Percentiles rank a stretch among this genome's conserved stretches.
These are phyloP conservation scores for Penicillium sumatraense DNA, from an alignment of 2,329 filamentous ascomycete species.

Conservation along the genomic window DNA sequence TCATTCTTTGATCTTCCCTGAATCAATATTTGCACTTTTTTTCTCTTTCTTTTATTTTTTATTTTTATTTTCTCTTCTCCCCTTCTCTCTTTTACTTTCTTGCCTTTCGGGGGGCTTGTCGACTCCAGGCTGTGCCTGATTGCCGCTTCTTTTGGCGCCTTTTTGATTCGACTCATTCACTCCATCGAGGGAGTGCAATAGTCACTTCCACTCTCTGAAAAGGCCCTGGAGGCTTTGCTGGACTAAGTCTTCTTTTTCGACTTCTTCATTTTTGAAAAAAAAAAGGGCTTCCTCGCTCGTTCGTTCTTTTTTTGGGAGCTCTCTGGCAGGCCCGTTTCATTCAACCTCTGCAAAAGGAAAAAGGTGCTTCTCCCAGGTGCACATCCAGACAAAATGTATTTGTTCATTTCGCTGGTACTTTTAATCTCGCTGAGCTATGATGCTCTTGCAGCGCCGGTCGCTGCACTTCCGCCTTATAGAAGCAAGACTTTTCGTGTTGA, in stretches of 20 bases:
- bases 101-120: conserved; percentile 7
- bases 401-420: conserved; percentile 32
- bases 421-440: conserved; percentile 37
- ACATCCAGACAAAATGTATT: conserved; percentile 30
- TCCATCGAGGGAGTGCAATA: neutral
- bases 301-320: neutral
- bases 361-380: neutral
- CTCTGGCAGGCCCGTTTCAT: neutral
- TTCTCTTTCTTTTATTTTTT: conserved; percentile 13
- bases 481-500: conserved; percentile 64
- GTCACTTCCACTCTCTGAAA: neutral
- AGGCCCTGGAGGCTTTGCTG: conserved; percentile 5
- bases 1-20: conserved; percentile 6
- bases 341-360: neutral
- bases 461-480: conserved; percentile 21
- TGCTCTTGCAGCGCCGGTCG: conserved; percentile 40
- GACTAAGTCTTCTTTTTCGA: neutral
- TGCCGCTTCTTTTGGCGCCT: conserved; percentile 3
- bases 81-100: conserved; percentile 14
- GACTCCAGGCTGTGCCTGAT: conserved; percentile 11
- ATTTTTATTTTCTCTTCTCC: conserved; percentile 10
- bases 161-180: conserved; percentile 7
- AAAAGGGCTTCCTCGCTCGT: neutral
- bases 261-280: no score
- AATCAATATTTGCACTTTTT: conserved; percentile 10